phyloP scores from a whole-genome alignment of 176 grass and related monocot species.

The Hordeum vulgare region DNA sequence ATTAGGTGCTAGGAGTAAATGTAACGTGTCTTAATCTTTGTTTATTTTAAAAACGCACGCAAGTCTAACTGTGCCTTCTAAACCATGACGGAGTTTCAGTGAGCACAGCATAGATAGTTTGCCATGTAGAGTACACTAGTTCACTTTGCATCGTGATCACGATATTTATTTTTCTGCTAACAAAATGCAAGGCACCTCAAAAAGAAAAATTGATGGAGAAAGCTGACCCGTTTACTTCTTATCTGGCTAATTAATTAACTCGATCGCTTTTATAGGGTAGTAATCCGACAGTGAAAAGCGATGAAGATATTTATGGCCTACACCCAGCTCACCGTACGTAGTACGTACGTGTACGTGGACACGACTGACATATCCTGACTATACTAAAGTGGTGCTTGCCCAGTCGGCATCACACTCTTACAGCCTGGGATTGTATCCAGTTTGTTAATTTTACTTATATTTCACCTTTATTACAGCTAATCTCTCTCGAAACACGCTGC shows the following conservation, averaged over 20 bases:
- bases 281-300: background rate
- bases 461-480: background rate
- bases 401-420: background rate
- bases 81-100: no score
- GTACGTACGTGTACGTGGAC: background rate
- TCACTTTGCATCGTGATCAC: no score
- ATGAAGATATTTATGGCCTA: background rate
- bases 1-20: no score
- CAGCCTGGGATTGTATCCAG: background rate
- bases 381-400: background rate
- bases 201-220: background rate
- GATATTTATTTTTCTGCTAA: no score
- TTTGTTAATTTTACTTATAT: no score
- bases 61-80: no score
- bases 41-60: no score
- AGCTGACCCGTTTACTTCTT: background rate
- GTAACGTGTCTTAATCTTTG: no score
- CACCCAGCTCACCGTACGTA: background rate
- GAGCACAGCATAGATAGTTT: no score
- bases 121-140: no score
- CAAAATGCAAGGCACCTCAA: no score
- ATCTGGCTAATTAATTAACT: background rate
- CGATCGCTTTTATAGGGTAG: background rate
- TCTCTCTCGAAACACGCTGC: no score
- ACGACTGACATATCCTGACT: background rate